phyloP scores from a whole-genome alignment of 1,139 yeast species.

The Protomyces gravidus region DNA sequence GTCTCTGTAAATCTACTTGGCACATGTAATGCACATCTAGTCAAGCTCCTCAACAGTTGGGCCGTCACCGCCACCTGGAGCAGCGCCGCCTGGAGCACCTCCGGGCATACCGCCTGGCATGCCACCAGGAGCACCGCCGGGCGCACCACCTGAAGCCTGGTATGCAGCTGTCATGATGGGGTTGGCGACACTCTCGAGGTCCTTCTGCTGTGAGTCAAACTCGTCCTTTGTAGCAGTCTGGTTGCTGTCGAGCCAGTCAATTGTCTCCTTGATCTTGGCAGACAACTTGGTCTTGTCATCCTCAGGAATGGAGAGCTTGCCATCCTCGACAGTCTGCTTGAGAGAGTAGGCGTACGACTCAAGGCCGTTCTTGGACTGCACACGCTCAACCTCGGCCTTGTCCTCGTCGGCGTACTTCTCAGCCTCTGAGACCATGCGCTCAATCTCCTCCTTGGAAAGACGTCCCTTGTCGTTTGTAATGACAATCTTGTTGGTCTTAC shows the following conservation, averaged over 20 bases:
- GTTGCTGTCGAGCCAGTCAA: conserved; percentile 83
- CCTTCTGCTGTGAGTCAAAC: conserved; percentile 85
- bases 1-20: no score
- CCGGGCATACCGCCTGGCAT: conserved; percentile 57
- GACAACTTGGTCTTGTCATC: conserved; percentile 73
- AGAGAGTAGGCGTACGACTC: conserved; percentile 88
- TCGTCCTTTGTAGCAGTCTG: conserved; percentile 85
- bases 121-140: conserved; percentile 68
- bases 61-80: conserved; percentile 47
- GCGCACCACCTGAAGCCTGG: conserved; percentile 51
- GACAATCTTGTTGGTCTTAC: conserved; percentile 74
- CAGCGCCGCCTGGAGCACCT: conserved; percentile 43
- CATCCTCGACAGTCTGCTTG: conserved; percentile 76
- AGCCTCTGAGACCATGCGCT: conserved; percentile 91
- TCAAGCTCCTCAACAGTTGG: conserved; percentile 96
- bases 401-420: conserved; percentile 81
- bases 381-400: conserved; percentile 74
- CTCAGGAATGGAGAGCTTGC: conserved; percentile 61
- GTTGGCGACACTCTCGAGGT: conserved; percentile 87
- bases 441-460: conserved; percentile 88
- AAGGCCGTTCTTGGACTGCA: conserved; percentile 77
- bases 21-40: no score
- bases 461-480: conserved; percentile 94
- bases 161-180: conserved; percentile 91
- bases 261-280: conserved; percentile 79